Percentiles rank a stretch among this genome's conserved stretches.
Evolutionary conservation across 371 early-diverging fungal species (phyloP).

Genomic region (Racocetra persica): DNA sequence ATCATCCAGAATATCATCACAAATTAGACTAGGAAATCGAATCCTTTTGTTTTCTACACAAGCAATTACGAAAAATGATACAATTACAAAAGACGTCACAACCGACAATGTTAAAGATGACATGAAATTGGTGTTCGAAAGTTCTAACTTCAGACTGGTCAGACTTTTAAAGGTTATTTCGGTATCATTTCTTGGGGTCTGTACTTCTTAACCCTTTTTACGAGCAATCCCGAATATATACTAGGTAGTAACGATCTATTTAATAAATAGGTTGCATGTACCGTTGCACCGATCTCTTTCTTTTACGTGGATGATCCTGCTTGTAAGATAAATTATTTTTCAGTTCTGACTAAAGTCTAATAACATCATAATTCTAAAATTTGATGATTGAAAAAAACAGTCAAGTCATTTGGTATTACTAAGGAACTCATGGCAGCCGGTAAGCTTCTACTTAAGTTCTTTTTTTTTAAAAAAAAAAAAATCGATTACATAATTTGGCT

Average conservation of each 20-base stretch:
- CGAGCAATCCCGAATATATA: background rate
- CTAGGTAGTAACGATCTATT: too few species aligned
- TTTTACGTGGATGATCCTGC: background rate
- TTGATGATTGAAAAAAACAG: background rate
- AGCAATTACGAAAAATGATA: too few species aligned
- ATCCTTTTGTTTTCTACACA: too few species aligned
- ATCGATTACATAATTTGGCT: background rate
- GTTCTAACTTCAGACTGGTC: background rate
- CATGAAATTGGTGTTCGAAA: background rate
- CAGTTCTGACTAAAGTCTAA: background rate
- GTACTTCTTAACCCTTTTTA: background rate
- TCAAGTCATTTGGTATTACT: background rate
- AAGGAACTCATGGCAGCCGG: background rate
- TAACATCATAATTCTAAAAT: background rate
- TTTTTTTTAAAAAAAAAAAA: too few species aligned
- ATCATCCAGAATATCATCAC: too few species aligned
- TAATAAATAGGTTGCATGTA: background rate
- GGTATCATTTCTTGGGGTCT: conserved; percentile 3
- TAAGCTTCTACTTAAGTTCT: background rate
- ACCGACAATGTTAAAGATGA: background rate
- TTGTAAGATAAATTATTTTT: background rate
- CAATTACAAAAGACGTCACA: background rate
- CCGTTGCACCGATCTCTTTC: background rate
- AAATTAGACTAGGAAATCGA: too few species aligned
- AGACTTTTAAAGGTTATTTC: conserved; percentile 14